Evolutionary conservation across 2,329 filamentous ascomycete species (phyloP), one percentile per base, ranked within the genome.

Genomic region (Neonectria neomacrospora): DNA sequence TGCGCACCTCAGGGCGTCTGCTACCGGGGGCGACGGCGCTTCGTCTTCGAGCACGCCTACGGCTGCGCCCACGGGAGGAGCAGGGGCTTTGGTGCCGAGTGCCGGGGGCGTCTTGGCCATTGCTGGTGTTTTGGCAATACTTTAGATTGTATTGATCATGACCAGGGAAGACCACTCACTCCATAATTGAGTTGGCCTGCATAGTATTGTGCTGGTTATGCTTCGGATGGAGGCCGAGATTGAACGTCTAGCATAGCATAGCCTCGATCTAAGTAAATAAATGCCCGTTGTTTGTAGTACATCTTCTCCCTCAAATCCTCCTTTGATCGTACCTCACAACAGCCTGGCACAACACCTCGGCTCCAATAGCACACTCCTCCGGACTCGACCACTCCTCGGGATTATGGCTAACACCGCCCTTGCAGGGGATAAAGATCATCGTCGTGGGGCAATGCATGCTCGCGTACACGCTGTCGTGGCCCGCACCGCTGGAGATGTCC

Each of bases 361-460:
- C 70, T 2, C 70, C 70, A 26, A 72, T 53, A 1, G 70, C 63
- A 2, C 75, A 81, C 52, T 80, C 75, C 50, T 78, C 74, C 0
- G 75, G 73, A n/a, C 69, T 76, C 23, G 74, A 78, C 51, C 74
- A 79, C 61, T 77, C 76, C 7, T 76, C 73, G 0, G 79, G 78
- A 16, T 76, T 74, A 52, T 80, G 79, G 63, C 78, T 80, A 5
- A 80, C 69, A 5, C 79, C 79, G 20, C 76, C 69, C 54, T 68
- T 73, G 50, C 76, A 78, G 0, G 76, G 78, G 6, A 77, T 75
- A 52, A 80, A 80, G 34, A 80, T 77, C 79, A 80, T 80, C 20
- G 73, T 73, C 7, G 78, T 77, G 2, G 78, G 78, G 41, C 74
- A 76, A 32, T 67, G 69, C 32, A 63, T 68, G 60, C 70, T 79